Conservation (phyloP, 495 filamentous ascomycete species). For the Corynascus novoguineensis region DNA sequence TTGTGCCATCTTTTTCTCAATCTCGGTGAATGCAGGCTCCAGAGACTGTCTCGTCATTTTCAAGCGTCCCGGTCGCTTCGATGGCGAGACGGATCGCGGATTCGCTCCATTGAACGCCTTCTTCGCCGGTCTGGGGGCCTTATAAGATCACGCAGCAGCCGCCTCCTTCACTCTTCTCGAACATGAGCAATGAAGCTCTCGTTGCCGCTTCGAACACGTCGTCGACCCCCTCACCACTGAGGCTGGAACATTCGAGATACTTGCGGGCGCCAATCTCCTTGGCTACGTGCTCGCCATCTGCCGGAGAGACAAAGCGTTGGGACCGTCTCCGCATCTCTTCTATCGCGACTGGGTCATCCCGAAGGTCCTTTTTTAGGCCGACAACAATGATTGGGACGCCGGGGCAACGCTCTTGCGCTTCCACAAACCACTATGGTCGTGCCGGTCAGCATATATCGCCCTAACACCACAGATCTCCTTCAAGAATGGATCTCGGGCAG, state of each 20-base stretch:
- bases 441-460: conserved; percentile 10
- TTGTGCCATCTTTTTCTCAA: too few relatives aligned
- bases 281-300: conserved; percentile 73
- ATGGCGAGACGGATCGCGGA: too few relatives aligned
- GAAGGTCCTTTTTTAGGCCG: conserved; percentile 95
- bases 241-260: conserved; percentile 93
- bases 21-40: background rate
- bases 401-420: conserved; percentile 91
- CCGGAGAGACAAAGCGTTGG: conserved; percentile 72
- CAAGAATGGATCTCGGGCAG: background rate
- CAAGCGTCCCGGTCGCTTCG: too few relatives aligned
- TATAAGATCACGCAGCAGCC: conserved; percentile 93
- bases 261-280: conserved; percentile 85
- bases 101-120: too few relatives aligned
- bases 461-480: background rate
- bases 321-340: conserved; percentile 98
- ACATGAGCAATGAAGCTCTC: conserved; percentile 84
- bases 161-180: conserved; percentile 76
- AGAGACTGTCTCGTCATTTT: background rate
- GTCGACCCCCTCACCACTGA: conserved; percentile 97
- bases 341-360: conserved; percentile 85
- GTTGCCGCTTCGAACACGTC: conserved; percentile 99
- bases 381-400: conserved; percentile 94
- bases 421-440: conserved; percentile 76
- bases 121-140: too few relatives aligned